Conservation (phyloP, 2,329 filamentous ascomycete species). For the Exophiala bonariae region DNA sequence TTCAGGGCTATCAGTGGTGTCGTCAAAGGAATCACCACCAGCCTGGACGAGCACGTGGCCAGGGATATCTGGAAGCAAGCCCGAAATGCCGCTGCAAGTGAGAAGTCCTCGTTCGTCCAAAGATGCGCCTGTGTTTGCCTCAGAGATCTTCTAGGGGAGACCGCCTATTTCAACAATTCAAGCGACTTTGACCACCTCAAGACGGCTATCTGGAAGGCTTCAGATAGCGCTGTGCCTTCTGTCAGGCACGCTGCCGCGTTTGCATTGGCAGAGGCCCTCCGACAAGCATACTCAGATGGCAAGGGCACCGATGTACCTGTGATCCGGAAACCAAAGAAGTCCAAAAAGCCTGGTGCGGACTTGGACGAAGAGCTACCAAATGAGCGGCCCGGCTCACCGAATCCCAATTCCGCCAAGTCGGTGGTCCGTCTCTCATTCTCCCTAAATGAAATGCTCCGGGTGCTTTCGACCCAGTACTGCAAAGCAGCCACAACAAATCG, state of each 20-base stretch:
- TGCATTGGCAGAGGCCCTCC: constrained; percentile 77
- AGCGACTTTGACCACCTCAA: constrained; percentile 90
- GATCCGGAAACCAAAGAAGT: constrained; percentile 70
- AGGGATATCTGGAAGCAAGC: constrained; percentile 93
- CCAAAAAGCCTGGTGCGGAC: constrained; percentile 61
- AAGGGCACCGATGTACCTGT: constrained; percentile 56
- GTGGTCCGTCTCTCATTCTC: constrained; percentile 71
- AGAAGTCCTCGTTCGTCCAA: constrained; percentile 82
- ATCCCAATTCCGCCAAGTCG: constrained; percentile 70
- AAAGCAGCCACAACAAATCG: constrained; percentile 76
- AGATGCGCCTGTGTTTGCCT: constrained; percentile 77
- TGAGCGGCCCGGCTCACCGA: constrained; percentile 64
- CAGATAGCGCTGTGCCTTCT: constrained; percentile 72
- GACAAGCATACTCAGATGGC: constrained; percentile 74
- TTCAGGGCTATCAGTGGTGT: constrained; percentile 77
- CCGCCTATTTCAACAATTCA: constrained; percentile 80
- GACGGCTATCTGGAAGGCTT: constrained; percentile 76
- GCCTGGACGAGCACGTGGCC: constrained; percentile 80
- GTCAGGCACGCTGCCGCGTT: constrained; percentile 85
- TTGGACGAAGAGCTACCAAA: constrained; percentile 77
- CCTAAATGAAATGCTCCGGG: constrained; percentile 74
- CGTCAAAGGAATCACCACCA: constrained; percentile 69
- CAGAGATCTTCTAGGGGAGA: constrained; percentile 69
- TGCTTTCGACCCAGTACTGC: constrained; percentile 78
- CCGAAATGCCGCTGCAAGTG: constrained; percentile 70